Evolutionary conservation across 352 stramenopile species (phyloP), one percentile per base, ranked within the genome.

Genomic region (Blastocystis sp.): DNA sequence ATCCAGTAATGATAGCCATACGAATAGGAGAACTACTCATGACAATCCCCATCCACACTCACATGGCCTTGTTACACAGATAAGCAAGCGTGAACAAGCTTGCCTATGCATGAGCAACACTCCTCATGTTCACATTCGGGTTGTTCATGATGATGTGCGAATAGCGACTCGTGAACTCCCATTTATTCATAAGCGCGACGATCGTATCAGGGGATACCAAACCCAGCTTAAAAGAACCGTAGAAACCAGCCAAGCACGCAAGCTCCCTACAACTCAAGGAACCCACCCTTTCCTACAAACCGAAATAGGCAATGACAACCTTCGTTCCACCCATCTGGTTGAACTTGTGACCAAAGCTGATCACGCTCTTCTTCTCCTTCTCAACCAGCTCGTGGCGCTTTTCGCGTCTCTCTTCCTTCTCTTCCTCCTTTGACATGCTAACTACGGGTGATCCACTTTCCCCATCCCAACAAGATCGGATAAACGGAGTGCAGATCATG

Each of bases 121-220:
- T 7, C 34, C 10, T 21, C 23, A 81, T n/a, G 5, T 1, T 3
- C n/a, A 81, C 71, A 41, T 62, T 81, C 17, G 71, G 71, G 62
- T 81, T 81, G 40, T 81, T 81, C 34, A 53, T 53, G 28, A 81
- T 81, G 45, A 81, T 21, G 38, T 81, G 71, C 4, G 71, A 81
- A 66, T 65, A 81, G 19, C 71, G 71, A 21, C 41, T 53, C 23
- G 71, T 81, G 48, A 81, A 65, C 34, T 81, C 71, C 19, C 38
- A 81, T 38, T 81, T 81, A 64, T 81, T 81, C 71, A 81, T 81
- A n/a, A 81, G 10, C 21, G 21, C 45, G 5, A 81, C 71, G 14
- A 81, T 81, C 14, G 45, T 60, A 3, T 81, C 71, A 1, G 71
- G 71, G 43, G 71, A 65, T n/a, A 81, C 23, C 19, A 81, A 66